Evolutionary conservation across 2,329 filamentous ascomycete species (phyloP).

Genomic region (Fonsecaea pugnacius): DNA sequence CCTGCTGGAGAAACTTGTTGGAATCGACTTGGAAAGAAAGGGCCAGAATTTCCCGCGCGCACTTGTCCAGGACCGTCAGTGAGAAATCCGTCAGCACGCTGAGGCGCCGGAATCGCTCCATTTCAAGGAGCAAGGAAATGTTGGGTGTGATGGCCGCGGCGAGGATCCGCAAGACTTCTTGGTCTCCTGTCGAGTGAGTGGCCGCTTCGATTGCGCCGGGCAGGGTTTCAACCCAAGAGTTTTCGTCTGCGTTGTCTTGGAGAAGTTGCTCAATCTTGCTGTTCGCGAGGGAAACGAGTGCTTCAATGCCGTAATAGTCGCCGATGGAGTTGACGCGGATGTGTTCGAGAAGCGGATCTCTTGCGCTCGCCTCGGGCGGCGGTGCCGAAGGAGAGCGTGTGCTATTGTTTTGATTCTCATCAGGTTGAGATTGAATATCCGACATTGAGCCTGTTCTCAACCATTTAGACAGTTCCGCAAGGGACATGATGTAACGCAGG

Average conservation of each 20-base stretch:
- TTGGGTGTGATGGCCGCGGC: background rate
- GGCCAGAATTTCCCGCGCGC: background rate
- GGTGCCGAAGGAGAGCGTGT: background rate
- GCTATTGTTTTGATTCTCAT: background rate
- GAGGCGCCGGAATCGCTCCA: background rate
- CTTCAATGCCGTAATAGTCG: background rate
- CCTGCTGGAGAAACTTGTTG: too few relatives aligned
- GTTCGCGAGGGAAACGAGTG: constrained; percentile 3
- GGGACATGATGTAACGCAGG: background rate
- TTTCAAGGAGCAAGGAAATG: background rate
- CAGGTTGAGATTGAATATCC: background rate
- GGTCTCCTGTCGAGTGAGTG: background rate
- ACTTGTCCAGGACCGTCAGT: background rate
- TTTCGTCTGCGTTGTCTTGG: background rate
- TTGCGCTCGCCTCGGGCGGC: background rate
- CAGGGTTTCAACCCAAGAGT: background rate
- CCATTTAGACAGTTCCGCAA: background rate
- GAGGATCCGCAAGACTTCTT: background rate
- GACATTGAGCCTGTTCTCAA: background rate
- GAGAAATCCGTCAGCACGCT: background rate
- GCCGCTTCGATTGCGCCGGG: background rate
- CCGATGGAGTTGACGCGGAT: constrained; percentile 6
- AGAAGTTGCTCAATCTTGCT: constrained; percentile 9
- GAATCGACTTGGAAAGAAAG: background rate
- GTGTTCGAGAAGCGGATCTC: background rate